Conservation (phyloP, 768 basidiomycete species). For the Trametes gibbosa region DNA sequence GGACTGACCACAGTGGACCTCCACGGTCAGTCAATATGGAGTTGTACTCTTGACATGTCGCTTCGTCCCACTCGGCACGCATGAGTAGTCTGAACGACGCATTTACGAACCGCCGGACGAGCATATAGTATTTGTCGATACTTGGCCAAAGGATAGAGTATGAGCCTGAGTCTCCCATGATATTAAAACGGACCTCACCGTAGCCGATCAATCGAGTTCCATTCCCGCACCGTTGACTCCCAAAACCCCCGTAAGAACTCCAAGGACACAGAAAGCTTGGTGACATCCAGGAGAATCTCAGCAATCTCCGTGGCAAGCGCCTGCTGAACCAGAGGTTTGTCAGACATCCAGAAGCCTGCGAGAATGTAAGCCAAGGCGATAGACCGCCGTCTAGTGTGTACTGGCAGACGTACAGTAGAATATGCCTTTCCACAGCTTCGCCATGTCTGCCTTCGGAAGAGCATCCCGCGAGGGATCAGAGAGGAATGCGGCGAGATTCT, state of each 20-base stretch:
- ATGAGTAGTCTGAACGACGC: constrained; percentile 81
- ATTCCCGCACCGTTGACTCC: constrained; percentile 87
- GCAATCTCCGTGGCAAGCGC: constrained; percentile 84
- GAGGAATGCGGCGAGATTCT: constrained; percentile 74
- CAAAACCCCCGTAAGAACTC: constrained; percentile 88
- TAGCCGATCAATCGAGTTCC: constrained; percentile 88
- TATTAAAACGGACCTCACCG: constrained; percentile 49
- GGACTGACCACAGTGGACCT: constrained; percentile 80
- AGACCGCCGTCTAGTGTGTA: neutral
- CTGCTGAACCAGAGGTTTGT: constrained; percentile 96
- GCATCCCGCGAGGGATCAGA: constrained; percentile 58
- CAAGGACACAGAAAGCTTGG: constrained; percentile 54
- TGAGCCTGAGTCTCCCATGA: neutral
- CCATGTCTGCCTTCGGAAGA: constrained; percentile 74
- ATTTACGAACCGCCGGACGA: constrained; percentile 85
- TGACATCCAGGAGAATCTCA: constrained; percentile 71
- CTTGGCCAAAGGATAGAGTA: constrained; percentile 40
- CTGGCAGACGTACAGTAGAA: constrained; percentile 75
- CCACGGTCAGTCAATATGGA: constrained; percentile 59
- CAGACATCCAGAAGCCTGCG: constrained; percentile 98
- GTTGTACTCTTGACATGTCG: constrained; percentile 58
- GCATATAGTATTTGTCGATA: constrained; percentile 97
- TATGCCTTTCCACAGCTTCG: constrained; percentile 95
- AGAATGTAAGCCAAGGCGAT: neutral
- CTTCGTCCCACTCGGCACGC: constrained; percentile 62